A percentile compares a stretch with the other conserved stretches of the same genome.
Evolutionary conservation across 176 grass and related monocot genomes (phyloP).

Genomic region (Eremochloa ophiuroides): DNA sequence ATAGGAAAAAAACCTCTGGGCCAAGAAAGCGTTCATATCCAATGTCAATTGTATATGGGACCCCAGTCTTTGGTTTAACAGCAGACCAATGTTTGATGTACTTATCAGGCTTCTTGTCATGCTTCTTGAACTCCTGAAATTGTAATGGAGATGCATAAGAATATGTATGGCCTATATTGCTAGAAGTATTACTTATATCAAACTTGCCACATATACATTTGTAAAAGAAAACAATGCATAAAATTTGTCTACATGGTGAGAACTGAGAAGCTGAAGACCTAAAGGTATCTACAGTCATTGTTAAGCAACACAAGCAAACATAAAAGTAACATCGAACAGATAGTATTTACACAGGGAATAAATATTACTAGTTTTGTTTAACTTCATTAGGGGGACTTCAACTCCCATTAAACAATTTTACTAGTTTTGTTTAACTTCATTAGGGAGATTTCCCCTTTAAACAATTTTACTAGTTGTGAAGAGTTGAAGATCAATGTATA

Average conservation of each 20-base stretch:
- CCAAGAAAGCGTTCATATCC: constrained; percentile 99
- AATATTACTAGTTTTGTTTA: background rate
- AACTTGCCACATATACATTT: constrained; percentile 20
- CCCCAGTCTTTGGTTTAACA: constrained; percentile 82
- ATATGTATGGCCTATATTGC: background rate
- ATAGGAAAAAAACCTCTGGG: constrained; percentile 73
- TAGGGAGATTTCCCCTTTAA: background rate
- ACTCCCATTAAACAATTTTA: background rate
- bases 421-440: constrained; percentile 8
- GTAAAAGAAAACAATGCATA: background rate
- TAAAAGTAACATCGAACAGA: constrained; percentile 10
- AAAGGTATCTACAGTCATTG: constrained; percentile 6
- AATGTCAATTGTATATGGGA: constrained; percentile 87
- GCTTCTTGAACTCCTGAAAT: constrained; percentile 85
- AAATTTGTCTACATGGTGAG: background rate
- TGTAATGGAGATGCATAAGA: constrained; percentile 20
- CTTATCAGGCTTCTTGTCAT: constrained; percentile 88
- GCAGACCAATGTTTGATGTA: constrained; percentile 86
- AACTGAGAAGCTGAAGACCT: background rate
- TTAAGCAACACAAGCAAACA: constrained; percentile 1
- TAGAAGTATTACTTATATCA: background rate
- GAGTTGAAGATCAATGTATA: background rate
- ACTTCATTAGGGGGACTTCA: constrained; percentile 11
- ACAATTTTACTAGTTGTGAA: background rate
- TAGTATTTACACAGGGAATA: constrained; percentile 1